Conservation (phyloP, 805 yeast genomes). For the Kuraishia piskuri region DNA sequence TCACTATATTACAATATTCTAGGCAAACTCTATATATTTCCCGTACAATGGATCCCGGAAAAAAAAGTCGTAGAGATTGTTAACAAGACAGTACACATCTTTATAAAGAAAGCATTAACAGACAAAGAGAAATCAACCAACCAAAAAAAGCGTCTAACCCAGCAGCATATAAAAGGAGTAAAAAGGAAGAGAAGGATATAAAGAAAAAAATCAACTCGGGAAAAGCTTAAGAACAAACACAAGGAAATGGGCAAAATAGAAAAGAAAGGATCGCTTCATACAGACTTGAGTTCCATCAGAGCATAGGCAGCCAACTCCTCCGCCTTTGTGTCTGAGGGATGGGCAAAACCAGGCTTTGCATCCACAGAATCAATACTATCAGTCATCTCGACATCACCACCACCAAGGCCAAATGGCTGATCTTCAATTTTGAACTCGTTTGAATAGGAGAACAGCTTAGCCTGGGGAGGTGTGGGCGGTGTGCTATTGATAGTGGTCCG, state of each 20-base stretch:
- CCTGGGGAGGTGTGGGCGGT: slow-evolving; percentile 10
- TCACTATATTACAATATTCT: not conserved
- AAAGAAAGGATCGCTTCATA: slow-evolving; percentile 5
- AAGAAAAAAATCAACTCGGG: not conserved
- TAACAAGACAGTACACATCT: not conserved
- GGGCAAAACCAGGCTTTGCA: not conserved
- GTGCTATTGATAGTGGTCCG: slow-evolving; percentile 12
- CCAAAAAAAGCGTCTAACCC: not conserved
- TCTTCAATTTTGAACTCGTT: slow-evolving; percentile 6
- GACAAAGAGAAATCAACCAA: not conserved
- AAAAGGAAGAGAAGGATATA: not conserved
- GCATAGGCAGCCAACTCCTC: slow-evolving; percentile 28
- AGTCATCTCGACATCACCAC: not conserved
- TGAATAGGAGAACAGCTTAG: slow-evolving; percentile 6
- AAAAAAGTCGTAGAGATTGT: not conserved
- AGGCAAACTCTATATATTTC: not conserved
- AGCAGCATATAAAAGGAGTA: not conserved
- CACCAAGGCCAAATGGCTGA: not conserved
- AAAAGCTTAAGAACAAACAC: too few relatives aligned
- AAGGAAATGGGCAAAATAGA: not conserved
- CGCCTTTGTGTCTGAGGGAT: slow-evolving; percentile 6
- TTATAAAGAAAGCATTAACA: not conserved
- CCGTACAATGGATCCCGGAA: not conserved
- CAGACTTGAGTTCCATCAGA: slow-evolving; percentile 24
- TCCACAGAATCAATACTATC: not conserved